Evolutionary conservation across 768 basidiomycete genomes (phyloP), one percentile per base, ranked within the genome.

Genomic region (Hygrophoropsis aurantiaca): DNA sequence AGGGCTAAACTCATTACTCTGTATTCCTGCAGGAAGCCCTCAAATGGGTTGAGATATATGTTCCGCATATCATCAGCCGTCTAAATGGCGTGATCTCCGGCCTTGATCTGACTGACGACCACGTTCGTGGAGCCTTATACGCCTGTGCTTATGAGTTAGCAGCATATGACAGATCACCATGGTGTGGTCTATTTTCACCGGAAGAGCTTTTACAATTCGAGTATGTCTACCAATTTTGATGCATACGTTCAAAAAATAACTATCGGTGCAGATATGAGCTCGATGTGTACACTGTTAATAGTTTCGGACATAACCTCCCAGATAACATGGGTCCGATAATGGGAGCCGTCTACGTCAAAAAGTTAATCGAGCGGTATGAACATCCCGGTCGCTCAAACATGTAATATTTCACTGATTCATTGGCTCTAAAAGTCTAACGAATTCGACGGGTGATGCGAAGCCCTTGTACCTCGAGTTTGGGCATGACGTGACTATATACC

Each of bases 111-210:
- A 59, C 61, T 8, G 49, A 58, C 15, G 58, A 51, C 39, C 59
- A 70, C 58, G 58, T 60, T 19, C 68, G 67, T 49, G 68, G 69
- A 27, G 66, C 65, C 44, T 55, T 71, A 20, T 69, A 65, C 45
- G 66, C 67, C n/a, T 65, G 65, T 42, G 67, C 68, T 32, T 70
- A 70, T 51, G 68, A 67, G 39, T 48, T 62, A 30, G 69, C 68
- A 9, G 65, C 66, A 10, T 52, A 51, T 37, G 66, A 60, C 21
- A 40, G 42, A 23, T 65, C 69, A n/a, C 67, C 69, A 0, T 69
- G 68, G 68, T 69, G 65, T 50, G 57, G 44, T 38, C 60, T 59
- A 40, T 72, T 72, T 61, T 57, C 47, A 4, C 42, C 41, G 19
- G 42, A 43, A 19, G 69, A 70, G 54, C 54, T 70, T 38, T 49